These are phyloP conservation scores for Fusarium armeniacum DNA, from an alignment of 2,329 filamentous ascomycete genomes.

Conservation along the genomic window DNA sequence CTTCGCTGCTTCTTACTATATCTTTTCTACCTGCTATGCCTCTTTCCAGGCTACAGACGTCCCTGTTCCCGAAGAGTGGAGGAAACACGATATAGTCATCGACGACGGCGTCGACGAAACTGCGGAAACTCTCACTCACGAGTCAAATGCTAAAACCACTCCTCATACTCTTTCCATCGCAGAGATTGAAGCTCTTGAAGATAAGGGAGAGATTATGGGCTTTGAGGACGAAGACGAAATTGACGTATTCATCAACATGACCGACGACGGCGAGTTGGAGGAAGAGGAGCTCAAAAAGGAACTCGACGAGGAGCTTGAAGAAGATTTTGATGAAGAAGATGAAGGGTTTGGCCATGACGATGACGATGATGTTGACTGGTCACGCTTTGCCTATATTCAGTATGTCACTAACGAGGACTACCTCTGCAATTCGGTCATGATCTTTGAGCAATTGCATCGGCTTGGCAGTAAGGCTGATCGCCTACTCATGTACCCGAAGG, in stretches of 20 bases:
- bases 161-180: background rate
- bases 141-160: background rate
- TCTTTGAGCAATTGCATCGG: slow-evolving; percentile 61
- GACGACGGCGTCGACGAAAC: background rate
- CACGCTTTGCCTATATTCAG: slow-evolving; percentile 62
- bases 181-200: slow-evolving; percentile 12
- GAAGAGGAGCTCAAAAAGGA: slow-evolving; percentile 1
- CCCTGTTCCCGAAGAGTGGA: background rate
- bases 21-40: background rate
- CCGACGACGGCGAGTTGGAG: slow-evolving; percentile 1
- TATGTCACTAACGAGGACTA: slow-evolving; percentile 64
- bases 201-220: slow-evolving; percentile 11
- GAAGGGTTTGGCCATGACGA: background rate
- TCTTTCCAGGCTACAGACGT: background rate
- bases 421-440: slow-evolving; percentile 66
- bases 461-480: slow-evolving; percentile 61
- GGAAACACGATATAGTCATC: slow-evolving; percentile 2
- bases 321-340: background rate
- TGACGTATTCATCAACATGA: background rate
- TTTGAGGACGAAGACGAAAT: slow-evolving; percentile 8
- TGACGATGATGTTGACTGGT: slow-evolving; percentile 25
- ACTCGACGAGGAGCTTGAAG: background rate
- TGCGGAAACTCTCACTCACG: background rate
- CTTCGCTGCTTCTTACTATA: slow-evolving; percentile 3
- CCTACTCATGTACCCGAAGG: slow-evolving; percentile 62